Conservation (phyloP, 208 protist species). For the Acanthamoeba lenticulata region DNA sequence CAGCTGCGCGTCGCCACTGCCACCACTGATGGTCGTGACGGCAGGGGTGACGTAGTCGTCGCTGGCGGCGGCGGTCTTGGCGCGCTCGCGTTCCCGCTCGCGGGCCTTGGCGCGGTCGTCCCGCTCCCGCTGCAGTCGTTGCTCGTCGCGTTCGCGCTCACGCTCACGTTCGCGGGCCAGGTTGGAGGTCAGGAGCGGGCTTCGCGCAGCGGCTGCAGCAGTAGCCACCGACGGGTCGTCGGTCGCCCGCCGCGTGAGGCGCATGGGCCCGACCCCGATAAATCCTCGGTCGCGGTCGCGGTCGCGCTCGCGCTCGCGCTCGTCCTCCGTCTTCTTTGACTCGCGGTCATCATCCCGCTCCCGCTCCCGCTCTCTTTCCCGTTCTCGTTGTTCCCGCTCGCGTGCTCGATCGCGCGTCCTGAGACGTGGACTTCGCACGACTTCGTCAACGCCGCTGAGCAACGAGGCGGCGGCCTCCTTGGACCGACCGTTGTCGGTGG, state of each 20-base stretch:
- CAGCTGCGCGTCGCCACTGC: not conserved
- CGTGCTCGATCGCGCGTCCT: not conserved
- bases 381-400: not conserved
- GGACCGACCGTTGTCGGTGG: not conserved
- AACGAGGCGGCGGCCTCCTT: no score
- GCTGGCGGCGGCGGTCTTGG: not conserved
- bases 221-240: no score
- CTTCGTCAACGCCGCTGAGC: no score
- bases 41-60: not conserved
- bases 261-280: no score
- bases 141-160: not conserved
- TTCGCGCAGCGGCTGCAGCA: no score
- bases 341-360: not conserved
- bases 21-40: not conserved
- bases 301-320: not conserved
- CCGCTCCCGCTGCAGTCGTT: not conserved
- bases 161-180: no score
- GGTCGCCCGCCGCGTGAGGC: no score
- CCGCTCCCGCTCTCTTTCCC: not conserved
- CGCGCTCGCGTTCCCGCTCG: not conserved
- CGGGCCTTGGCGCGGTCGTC: not conserved
- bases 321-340: slow-evolving; percentile 1
- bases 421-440: not conserved
- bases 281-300: not conserved
- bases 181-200: no score